phyloP scores from a whole-genome alignment of 805 yeast species.

The Zygotorulaspora sp. region DNA sequence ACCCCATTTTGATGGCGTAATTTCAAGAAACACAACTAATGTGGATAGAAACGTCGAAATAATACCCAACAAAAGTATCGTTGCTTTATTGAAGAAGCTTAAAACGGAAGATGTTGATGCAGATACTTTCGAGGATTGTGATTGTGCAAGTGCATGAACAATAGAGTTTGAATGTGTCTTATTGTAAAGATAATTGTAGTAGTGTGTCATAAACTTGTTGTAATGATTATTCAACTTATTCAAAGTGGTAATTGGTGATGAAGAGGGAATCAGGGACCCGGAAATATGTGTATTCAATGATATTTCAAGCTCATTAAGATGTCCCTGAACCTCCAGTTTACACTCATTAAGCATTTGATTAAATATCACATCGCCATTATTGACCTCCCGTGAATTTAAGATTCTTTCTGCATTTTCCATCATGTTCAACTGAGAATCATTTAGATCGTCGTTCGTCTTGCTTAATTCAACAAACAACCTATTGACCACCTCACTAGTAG shows the following conservation, averaged over 20 bases:
- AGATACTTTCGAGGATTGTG: constrained; percentile 16
- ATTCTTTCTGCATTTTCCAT: constrained; percentile 27
- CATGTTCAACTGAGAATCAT: constrained; percentile 28
- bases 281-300: constrained; percentile 10
- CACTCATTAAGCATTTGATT: constrained; percentile 26
- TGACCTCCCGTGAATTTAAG: constrained; percentile 17
- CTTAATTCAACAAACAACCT: constrained; percentile 29
- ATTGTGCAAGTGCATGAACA: constrained; percentile 29
- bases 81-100: constrained; percentile 6
- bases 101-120: constrained; percentile 11
- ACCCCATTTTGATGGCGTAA: constrained; percentile 27
- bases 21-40: constrained; percentile 23
- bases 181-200: constrained; percentile 29
- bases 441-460: constrained; percentile 32
- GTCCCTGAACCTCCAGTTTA: constrained; percentile 27
- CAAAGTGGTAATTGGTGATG: constrained; percentile 13
- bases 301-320: constrained; percentile 18
- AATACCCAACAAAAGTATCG: constrained; percentile 12
- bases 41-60: constrained; percentile 18
- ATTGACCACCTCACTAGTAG: constrained; percentile 20
- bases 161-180: constrained; percentile 25
- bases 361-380: constrained; percentile 23
- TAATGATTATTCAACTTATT: constrained; percentile 26
- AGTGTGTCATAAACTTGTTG: constrained; percentile 30
- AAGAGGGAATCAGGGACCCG: constrained; percentile 4